Evolutionary conservation across 2,329 filamentous ascomycete genomes (phyloP).

Genomic region (Nothomitra cinnamomea): DNA sequence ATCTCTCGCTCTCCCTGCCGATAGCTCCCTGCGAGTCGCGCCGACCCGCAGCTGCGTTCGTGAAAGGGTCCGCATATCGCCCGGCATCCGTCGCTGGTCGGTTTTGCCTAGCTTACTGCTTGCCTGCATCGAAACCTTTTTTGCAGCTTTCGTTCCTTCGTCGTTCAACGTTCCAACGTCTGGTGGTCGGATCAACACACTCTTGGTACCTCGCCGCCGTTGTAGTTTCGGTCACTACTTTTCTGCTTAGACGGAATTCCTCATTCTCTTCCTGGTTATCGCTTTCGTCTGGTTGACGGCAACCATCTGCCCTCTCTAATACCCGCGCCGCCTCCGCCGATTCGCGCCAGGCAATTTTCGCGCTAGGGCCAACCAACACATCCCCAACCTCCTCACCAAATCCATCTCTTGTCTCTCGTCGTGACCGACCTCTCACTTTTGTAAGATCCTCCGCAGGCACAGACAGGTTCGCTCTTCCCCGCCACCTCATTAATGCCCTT

Average conservation of each 20-base stretch:
- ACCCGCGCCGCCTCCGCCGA: constrained; percentile 4
- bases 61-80: constrained; percentile 3
- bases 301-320: background rate
- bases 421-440: constrained; percentile 7
- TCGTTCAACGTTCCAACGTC: background rate
- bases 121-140: constrained; percentile 3
- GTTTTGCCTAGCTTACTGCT: background rate
- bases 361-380: constrained; percentile 4
- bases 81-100: constrained; percentile 2
- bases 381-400: constrained; percentile 1
- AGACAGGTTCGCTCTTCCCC: constrained; percentile 7
- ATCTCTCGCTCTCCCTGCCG: background rate
- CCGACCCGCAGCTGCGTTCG: constrained; percentile 3
- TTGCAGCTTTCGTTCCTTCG: constrained; percentile 3
- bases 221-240: constrained; percentile 3
- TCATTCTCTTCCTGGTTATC: constrained; percentile 2
- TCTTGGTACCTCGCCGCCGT: background rate
- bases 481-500: constrained; percentile 14
- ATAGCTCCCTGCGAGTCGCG: constrained; percentile 4
- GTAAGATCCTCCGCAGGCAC: constrained; percentile 6
- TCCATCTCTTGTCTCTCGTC: constrained; percentile 8
- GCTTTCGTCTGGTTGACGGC: background rate
- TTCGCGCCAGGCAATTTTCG: constrained; percentile 4
- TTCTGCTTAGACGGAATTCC: background rate
- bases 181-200: constrained; percentile 3